Conservation (phyloP, 768 basidiomycete genomes). For the Lactarius trivialis region DNA sequence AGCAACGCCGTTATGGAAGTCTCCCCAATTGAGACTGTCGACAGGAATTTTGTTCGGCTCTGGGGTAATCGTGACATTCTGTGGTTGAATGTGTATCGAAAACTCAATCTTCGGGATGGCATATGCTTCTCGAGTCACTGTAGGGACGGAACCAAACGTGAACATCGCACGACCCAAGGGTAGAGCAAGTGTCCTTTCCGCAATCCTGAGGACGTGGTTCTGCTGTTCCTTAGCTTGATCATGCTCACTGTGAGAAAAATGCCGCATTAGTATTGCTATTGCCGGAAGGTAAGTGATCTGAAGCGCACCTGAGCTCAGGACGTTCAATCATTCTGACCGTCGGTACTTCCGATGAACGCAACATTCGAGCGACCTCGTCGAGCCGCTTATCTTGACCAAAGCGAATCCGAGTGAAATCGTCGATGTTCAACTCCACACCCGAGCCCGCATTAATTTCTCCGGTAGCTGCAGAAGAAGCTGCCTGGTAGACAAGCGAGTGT, state of each 20-base stretch:
- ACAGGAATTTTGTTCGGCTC: slow-evolving; percentile 65
- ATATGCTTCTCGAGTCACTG: slow-evolving; percentile 72
- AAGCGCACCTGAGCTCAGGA: slow-evolving; percentile 59
- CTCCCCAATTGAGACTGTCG: slow-evolving; percentile 85
- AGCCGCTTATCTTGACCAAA: slow-evolving; percentile 87
- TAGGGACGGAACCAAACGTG: slow-evolving; percentile 76
- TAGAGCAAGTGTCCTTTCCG: slow-evolving; percentile 83
- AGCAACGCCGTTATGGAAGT: slow-evolving; percentile 96
- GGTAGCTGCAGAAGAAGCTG: slow-evolving; percentile 32
- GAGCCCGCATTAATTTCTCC: slow-evolving; percentile 55
- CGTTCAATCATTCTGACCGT: slow-evolving; percentile 60
- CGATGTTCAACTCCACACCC: slow-evolving; percentile 65
- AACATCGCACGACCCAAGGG: slow-evolving; percentile 90
- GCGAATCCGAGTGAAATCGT: slow-evolving; percentile 74
- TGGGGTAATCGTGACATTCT: slow-evolving; percentile 55
- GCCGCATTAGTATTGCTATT: background rate
- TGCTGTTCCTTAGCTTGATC: slow-evolving; percentile 86
- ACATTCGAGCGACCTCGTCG: slow-evolving; percentile 86
- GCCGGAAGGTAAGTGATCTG: background rate
- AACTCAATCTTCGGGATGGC: slow-evolving; percentile 75
- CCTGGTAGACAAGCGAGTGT: slow-evolving; percentile 14
- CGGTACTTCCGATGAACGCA: slow-evolving; percentile 71
- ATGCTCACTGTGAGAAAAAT: slow-evolving; percentile 55
- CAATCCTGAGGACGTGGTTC: slow-evolving; percentile 68
- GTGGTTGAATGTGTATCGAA: slow-evolving; percentile 64